These are phyloP conservation scores for Ceratocystis colombiana DNA, from an alignment of 2,329 filamentous ascomycete species.

Conservation along the genomic window DNA sequence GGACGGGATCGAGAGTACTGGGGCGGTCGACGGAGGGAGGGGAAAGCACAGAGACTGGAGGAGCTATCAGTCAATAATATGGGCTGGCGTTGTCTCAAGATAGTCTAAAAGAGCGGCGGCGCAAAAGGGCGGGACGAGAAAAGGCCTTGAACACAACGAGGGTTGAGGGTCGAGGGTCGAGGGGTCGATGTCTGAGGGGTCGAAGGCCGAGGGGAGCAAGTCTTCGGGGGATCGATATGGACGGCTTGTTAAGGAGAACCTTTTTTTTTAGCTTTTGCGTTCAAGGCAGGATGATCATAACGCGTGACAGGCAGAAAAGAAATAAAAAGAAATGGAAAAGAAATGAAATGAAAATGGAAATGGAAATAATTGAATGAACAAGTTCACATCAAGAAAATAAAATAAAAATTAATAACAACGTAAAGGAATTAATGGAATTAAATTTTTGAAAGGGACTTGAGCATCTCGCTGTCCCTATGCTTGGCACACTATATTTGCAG, in stretches of 20 bases:
- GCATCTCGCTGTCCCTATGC: too few species aligned
- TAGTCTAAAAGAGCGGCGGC: too few species aligned
- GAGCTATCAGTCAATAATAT: not conserved
- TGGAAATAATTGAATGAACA: too few species aligned
- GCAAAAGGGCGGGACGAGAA: too few species aligned
- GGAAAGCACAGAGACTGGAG: not conserved
- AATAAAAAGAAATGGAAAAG: conserved; percentile 4
- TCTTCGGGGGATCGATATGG: not conserved
- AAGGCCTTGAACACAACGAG: too few species aligned
- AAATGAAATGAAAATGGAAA: not conserved
- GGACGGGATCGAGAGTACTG: not conserved
- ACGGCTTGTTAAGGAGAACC: too few species aligned
- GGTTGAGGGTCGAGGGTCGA: too few species aligned
- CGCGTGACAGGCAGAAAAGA: conserved; percentile 10
- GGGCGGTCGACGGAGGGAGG: not conserved
- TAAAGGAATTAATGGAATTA: conserved; percentile 2
- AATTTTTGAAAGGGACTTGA: not conserved
- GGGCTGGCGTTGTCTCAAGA: too few species aligned
- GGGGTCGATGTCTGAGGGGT: too few species aligned
- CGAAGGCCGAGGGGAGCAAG: not conserved
- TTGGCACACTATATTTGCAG: too few species aligned
- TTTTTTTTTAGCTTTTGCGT: not conserved
- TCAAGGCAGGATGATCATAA: conserved; percentile 14
- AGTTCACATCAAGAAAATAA: conserved; percentile 14
- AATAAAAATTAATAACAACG: conserved; percentile 10